Percentiles rank a stretch among this genome's conserved stretches.
phyloP scores from a whole-genome alignment of 2,329 filamentous ascomycete species.

The Clarireedia hainanense region DNA sequence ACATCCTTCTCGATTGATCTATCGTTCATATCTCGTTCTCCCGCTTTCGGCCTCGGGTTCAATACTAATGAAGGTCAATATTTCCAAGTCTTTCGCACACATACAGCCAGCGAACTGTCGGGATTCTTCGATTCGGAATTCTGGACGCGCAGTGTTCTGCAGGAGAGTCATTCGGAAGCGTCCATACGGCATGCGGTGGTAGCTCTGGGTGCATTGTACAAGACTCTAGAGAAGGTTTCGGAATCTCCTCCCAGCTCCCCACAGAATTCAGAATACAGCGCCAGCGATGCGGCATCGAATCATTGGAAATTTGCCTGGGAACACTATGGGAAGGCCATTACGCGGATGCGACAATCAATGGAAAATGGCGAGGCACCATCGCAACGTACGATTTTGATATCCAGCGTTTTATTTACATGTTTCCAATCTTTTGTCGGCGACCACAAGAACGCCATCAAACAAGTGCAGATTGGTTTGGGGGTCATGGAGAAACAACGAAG shows the following conservation, averaged over 20 bases:
- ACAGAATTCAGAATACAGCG: constrained; percentile 10
- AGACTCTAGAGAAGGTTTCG: constrained; percentile 52
- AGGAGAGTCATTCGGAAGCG: constrained; percentile 53
- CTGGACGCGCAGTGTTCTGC: constrained; percentile 55
- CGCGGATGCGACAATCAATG: constrained; percentile 39
- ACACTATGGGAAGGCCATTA: constrained; percentile 50
- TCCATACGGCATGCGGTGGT: constrained; percentile 59
- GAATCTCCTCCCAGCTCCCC: constrained; percentile 37
- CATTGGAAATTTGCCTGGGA: constrained; percentile 55
- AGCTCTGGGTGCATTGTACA: constrained; percentile 59
- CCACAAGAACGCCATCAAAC: constrained; percentile 51
- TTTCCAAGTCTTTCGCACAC: constrained; percentile 53
- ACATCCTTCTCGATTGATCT: neutral
- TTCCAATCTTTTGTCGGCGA: constrained; percentile 62
- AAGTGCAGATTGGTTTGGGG: constrained; percentile 51
- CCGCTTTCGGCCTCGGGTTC: constrained; percentile 30
- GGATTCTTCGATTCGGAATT: constrained; percentile 61
- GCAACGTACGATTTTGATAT: constrained; percentile 52
- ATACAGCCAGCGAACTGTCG: constrained; percentile 55
- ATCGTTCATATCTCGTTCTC: neutral
- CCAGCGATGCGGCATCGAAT: constrained; percentile 33
- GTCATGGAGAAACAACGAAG: constrained; percentile 46
- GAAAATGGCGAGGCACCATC: constrained; percentile 36
- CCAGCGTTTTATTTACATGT: constrained; percentile 57
- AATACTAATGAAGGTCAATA: constrained; percentile 47